Base-by-base conservation (phyloP, 257 asterid genomes). In the Henckelia pumila region DNA sequence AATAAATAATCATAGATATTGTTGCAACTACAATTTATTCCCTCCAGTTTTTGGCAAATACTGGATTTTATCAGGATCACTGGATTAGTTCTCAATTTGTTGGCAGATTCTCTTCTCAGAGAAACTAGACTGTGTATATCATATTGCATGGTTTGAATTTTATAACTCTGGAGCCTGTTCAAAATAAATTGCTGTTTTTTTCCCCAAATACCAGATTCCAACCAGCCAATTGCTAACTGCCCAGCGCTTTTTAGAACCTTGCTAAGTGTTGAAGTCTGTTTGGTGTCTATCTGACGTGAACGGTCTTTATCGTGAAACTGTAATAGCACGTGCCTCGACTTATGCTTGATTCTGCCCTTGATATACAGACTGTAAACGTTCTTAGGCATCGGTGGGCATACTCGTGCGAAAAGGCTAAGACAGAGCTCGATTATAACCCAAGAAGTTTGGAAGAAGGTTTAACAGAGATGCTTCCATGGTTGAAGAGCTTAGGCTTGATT, bases 341-440 rank as follows among this genome's bases (percentile, higher is more conserved):
- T 23, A 30, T 24, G 60, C 23, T 19, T 61, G 28, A 14, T 49
- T 40, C 13, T 74, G 57, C 17, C 6, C 49, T 40, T 59, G 30
- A 50, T 11, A 67, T 69, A 74, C 91, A 92, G 98, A 79, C 82
- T 4, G 97, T 81, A 33, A 28, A 70, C 1, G 84, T 87, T 60
- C 85, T 92, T 19, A 71, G 89, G 69, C 96, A 86, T 78, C 91
- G 86, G 66, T 92, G 97, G 97, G 96, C 96, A 23, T 92, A 87
- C 81, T 79, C 75, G 13, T 92, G 91, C 66, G 91, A 85, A 57
- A 92, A 92, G 87, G 97, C 98, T 10, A 89, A 82, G 76, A 61
- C 56, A 59, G 97, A 89, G 83, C 80, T 88, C 84, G 95, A 76
- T 66, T 92, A 92, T 73, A 66, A 78, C 35, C 96, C 98, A 8